Percentiles rank a stretch among this genome's conserved stretches.
These are phyloP conservation scores for Talaromyces sp. DNA, from an alignment of 2,329 filamentous ascomycete genomes.

Conservation along the genomic window DNA sequence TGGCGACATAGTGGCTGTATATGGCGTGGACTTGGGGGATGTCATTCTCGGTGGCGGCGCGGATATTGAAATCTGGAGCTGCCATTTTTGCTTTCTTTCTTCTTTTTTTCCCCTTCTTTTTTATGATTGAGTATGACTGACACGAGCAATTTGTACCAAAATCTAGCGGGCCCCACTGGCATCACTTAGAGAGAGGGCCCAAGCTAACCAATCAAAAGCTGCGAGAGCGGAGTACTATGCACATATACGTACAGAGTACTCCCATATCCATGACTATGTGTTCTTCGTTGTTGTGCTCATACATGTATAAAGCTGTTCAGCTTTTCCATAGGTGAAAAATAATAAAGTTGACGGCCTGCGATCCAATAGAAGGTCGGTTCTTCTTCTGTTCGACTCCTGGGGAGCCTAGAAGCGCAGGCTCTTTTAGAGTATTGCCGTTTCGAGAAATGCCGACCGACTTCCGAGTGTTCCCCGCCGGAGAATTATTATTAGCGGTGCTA, in stretches of 20 bases:
- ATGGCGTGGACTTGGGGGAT: conserved; percentile 30
- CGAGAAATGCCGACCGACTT: background rate
- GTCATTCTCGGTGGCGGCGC: conserved; percentile 25
- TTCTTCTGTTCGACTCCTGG: background rate
- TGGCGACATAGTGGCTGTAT: conserved; percentile 32
- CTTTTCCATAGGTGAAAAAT: no score
- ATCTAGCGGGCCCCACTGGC: background rate
- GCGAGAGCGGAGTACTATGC: background rate
- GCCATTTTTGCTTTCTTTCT: background rate
- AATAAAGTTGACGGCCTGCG: no score
- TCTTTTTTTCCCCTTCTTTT: background rate
- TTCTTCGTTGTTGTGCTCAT: background rate
- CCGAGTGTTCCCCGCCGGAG: background rate
- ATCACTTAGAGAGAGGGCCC: background rate
- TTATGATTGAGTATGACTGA: background rate
- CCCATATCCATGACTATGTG: background rate
- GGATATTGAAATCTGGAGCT: conserved; percentile 16
- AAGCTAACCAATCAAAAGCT: background rate
- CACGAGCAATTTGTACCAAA: background rate
- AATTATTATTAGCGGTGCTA: background rate
- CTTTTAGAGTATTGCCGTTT: background rate
- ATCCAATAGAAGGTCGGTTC: background rate
- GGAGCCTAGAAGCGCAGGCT: background rate
- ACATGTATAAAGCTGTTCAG: background rate
- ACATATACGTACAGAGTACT: no score